Base-by-base conservation (phyloP, 805 yeast genomes). In the Clavispora phyllophila region DNA sequence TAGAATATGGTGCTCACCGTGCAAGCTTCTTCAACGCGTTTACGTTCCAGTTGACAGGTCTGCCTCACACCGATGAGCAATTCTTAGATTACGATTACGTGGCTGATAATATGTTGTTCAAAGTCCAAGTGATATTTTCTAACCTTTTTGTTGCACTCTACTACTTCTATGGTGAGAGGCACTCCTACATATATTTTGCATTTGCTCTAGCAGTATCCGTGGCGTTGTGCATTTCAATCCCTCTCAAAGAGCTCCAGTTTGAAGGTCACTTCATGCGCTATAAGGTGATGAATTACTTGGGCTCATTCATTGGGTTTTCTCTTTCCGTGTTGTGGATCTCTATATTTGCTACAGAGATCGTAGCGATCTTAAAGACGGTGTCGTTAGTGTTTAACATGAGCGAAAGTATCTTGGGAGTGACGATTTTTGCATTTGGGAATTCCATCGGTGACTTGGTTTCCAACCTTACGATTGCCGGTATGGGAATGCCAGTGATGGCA, bases 341-440 rank as follows among this genome's bases (percentile, higher is more conserved):
- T 0, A 53, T 74, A 1, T 73, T 84, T 32, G 91, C 95, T 1
- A 74, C 78, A 3, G 86, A 82, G 48, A 78, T 89, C 12, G 84
- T 91, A 32, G 72, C 72, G 3, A 68, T 82, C 1, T 61, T 91
- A 36, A 77, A 81, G 40, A 68, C 82, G 17, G 58, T 86, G 43
- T 82, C 90, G 0, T 66, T 76, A 1, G 67, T 81, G 0, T 76
- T 78, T 40, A 60, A 76, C 22, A 62, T 91, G 7, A 78, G 88
- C 9, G 93, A 87, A 46, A 88, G 89, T 3, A 73, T 90, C 10
- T 63, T 91, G 20, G 99, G 99, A 0, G 65, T 89, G 9, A 91
- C 98, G 0, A 72, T 91, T 0, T 85, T 91, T 61, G 96, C 98
- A 0, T 65, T 91, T 45, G 98, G 99, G 4, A 93, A 91, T 60